phyloP scores from a whole-genome alignment of 139 green algal species.

The Chlorella sp. region DNA sequence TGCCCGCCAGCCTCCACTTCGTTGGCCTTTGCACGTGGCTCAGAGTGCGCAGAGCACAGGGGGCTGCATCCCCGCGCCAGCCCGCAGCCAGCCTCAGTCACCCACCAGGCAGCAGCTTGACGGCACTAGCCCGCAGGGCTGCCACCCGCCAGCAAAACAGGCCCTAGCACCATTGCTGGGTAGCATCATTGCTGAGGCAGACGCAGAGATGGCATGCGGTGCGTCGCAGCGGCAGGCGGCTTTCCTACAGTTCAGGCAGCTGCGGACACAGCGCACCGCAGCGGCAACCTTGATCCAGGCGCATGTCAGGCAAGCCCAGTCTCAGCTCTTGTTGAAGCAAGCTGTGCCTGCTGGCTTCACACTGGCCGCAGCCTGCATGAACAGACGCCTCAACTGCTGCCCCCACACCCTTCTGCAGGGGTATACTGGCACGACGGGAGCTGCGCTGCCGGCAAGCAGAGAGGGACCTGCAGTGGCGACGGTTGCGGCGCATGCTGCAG shows the following conservation, averaged over 20 bases:
- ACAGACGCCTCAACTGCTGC: too few relatives aligned
- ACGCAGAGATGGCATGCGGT: too few relatives aligned
- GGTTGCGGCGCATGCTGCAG: neutral
- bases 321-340: neutral
- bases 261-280: neutral
- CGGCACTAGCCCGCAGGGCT: neutral
- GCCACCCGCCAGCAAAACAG: neutral
- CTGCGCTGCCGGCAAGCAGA: neutral
- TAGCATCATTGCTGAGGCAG: too few relatives aligned
- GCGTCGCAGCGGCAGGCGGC: neutral
- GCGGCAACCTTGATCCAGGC: slow-evolving; percentile 10
- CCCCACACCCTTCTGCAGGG: neutral
- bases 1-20: too few relatives aligned
- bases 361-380: too few relatives aligned
- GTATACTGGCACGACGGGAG: neutral
- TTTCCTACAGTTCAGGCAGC: neutral
- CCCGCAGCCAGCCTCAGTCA: neutral
- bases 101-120: neutral
- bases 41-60: too few relatives aligned
- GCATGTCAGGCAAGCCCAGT: neutral
- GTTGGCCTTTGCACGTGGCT: too few relatives aligned
- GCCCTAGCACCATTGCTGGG: too few relatives aligned
- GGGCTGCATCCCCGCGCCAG: too few relatives aligned
- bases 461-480: neutral
- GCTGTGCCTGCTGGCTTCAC: too few relatives aligned